Percentiles rank a stretch among this genome's conserved stretches.
Evolutionary conservation across 1,284 basidiomycete genomes (phyloP).

Genomic region (Ceratobasidium sp.): DNA sequence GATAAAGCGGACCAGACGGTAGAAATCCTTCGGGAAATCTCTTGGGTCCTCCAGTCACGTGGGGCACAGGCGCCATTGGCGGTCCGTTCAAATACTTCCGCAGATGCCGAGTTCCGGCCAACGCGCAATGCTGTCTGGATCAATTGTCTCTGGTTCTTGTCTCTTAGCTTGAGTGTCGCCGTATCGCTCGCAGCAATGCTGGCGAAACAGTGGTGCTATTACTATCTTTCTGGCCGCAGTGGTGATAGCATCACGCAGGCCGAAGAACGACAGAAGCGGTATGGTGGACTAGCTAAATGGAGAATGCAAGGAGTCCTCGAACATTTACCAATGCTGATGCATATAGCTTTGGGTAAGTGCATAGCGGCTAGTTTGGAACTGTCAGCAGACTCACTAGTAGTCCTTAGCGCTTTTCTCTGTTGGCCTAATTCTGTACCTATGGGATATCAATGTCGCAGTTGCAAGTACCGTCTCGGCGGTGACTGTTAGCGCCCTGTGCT

Average conservation of each 20-base stretch:
- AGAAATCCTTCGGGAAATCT: constrained; percentile 3
- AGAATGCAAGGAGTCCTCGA: constrained; percentile 20
- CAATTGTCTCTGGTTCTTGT: constrained; percentile 30
- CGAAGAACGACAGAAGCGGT: constrained; percentile 21
- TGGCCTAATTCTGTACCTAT: constrained; percentile 17
- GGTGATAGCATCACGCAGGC: constrained; percentile 23
- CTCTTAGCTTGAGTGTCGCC: constrained; percentile 14
- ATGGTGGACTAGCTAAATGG: constrained; percentile 14
- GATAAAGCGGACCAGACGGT: neutral
- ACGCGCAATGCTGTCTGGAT: constrained; percentile 19
- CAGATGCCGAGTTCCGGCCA: neutral
- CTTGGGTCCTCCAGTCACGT: neutral
- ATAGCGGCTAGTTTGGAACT: neutral
- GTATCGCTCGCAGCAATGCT: constrained; percentile 25
- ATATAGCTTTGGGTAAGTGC: constrained; percentile 14
- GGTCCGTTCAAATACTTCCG: neutral
- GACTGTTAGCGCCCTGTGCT: neutral
- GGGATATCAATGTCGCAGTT: constrained; percentile 26
- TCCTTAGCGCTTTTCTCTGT: constrained; percentile 18
- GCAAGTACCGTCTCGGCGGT: constrained; percentile 4
- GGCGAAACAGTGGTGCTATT: constrained; percentile 41
- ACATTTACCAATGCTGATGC: constrained; percentile 17
- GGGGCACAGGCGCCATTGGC: neutral
- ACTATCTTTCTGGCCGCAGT: constrained; percentile 1
- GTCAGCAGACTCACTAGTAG: neutral